A percentile compares a stretch with the other conserved stretches of the same genome.
Evolutionary conservation across 2,329 filamentous ascomycete genomes (phyloP).

Genomic region (Paraphaeosphaeria sporulosa): DNA sequence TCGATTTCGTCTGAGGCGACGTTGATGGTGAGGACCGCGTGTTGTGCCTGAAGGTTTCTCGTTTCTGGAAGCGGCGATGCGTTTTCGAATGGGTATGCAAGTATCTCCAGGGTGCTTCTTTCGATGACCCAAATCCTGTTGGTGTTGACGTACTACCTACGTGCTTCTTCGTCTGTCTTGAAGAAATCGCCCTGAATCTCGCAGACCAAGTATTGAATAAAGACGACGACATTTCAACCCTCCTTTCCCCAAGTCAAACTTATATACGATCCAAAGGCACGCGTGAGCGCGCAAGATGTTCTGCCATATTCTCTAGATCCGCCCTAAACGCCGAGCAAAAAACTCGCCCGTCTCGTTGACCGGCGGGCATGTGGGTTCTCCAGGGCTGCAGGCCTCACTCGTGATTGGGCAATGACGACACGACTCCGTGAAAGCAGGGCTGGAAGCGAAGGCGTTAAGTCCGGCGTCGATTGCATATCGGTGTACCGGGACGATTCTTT

Average conservation of each 20-base stretch:
- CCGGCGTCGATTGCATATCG: too few species aligned
- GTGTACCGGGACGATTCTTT: slow-evolving; percentile 1
- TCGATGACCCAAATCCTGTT: neutral
- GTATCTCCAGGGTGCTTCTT: neutral
- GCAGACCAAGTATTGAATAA: too few species aligned
- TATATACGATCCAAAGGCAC: neutral
- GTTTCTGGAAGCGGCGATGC: neutral
- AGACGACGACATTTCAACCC: neutral
- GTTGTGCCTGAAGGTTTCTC: neutral
- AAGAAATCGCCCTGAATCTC: too few species aligned
- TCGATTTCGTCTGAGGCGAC: too few species aligned
- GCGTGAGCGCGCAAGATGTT: neutral
- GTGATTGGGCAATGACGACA: slow-evolving; percentile 18
- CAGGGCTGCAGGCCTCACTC: neutral
- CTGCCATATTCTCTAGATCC: neutral
- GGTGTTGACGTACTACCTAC: neutral
- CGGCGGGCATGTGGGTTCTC: too few species aligned
- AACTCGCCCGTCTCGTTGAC: neutral
- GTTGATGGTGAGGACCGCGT: neutral
- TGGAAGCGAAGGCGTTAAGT: slow-evolving; percentile 6
- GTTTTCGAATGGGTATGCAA: neutral
- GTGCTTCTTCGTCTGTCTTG: neutral
- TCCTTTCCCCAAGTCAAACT: neutral
- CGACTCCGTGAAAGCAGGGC: neutral
- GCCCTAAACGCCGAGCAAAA: neutral